phyloP scores from a whole-genome alignment of 1,284 basidiomycete genomes.

The Cutaneotrichosporon mucoides region DNA sequence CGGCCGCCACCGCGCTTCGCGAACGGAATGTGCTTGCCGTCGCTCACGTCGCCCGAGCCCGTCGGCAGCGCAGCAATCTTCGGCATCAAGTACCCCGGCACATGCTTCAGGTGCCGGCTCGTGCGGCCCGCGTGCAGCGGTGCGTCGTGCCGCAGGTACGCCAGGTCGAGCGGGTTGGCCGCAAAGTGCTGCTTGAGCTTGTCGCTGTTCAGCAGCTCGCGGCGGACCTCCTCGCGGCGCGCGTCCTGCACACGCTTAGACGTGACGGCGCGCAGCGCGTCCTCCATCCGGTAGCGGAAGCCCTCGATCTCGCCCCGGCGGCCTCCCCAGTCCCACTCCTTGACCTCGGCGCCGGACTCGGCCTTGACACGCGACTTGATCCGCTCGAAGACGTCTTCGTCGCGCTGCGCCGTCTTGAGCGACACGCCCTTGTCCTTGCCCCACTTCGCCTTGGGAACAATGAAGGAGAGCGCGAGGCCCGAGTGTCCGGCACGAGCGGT shows the following conservation, averaged over 20 bases:
- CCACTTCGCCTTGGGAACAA: slow-evolving; percentile 71
- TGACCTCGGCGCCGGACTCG: slow-evolving; percentile 68
- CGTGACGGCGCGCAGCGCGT: slow-evolving; percentile 86
- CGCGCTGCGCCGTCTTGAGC: slow-evolving; percentile 62
- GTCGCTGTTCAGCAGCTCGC: slow-evolving; percentile 89
- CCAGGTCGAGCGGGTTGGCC: slow-evolving; percentile 91
- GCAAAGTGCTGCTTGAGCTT: slow-evolving; percentile 99
- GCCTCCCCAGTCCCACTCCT: slow-evolving; percentile 93
- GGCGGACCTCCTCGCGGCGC: slow-evolving; percentile 86
- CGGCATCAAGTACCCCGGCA: slow-evolving; percentile 90
- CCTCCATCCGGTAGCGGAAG: slow-evolving; percentile 98
- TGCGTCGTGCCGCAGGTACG: slow-evolving; percentile 91
- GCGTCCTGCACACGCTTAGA: slow-evolving; percentile 83
- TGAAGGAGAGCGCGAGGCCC: slow-evolving; percentile 86
- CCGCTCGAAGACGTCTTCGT: slow-evolving; percentile 72
- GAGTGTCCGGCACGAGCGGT: slow-evolving; percentile 93
- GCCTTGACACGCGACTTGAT: slow-evolving; percentile 69
- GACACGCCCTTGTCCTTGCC: slow-evolving; percentile 62
- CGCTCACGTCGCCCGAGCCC: slow-evolving; percentile 31
- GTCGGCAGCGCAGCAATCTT: slow-evolving; percentile 59
- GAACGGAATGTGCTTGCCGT: slow-evolving; percentile 37
- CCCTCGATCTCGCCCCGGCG: slow-evolving; percentile 76
- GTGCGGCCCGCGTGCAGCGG: slow-evolving; percentile 81
- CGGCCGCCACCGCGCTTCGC: slow-evolving; percentile 31
- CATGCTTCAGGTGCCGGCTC: slow-evolving; percentile 91